Evolutionary conservation across 2,329 filamentous ascomycete species (phyloP).

Genomic region (Neonectria faginata): DNA sequence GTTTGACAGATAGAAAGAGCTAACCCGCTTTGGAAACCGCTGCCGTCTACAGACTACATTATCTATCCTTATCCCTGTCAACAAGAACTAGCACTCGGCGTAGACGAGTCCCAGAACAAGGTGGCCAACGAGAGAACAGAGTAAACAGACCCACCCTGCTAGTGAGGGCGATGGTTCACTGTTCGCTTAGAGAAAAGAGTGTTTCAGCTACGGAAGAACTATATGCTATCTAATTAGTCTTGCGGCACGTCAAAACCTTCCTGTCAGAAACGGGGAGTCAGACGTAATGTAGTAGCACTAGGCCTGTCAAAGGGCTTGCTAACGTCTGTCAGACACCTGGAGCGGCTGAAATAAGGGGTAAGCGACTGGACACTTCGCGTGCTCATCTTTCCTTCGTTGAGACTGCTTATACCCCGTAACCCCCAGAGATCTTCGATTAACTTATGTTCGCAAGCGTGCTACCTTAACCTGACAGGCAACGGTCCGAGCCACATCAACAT

Average conservation of each 20-base stretch:
- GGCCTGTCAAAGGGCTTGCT: neutral
- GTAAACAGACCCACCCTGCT: neutral
- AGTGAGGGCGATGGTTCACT: neutral
- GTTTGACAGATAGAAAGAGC: neutral
- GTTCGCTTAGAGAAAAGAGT: neutral
- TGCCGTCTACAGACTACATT: neutral
- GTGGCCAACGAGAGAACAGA: neutral
- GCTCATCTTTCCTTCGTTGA: conserved; percentile 6
- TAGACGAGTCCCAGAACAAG: neutral
- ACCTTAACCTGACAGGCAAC: neutral
- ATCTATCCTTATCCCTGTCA: neutral
- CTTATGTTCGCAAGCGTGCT: neutral
- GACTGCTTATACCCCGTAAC: conserved; percentile 2
- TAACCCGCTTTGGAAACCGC: neutral
- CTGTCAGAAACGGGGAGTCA: neutral
- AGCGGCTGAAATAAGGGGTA: neutral
- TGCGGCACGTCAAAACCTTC: neutral
- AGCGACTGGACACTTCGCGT: neutral
- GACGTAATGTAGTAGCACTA: neutral
- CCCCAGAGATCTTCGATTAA: conserved; percentile 8
- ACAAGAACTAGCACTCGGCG: neutral
- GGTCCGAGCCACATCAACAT: neutral
- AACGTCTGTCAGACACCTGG: neutral
- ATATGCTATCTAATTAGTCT: neutral
- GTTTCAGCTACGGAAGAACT: neutral